Percentiles rank a stretch among this genome's conserved stretches.
Evolutionary conservation across 2,329 filamentous ascomycete genomes (phyloP).

Genomic region (Aureobasidium vineae): DNA sequence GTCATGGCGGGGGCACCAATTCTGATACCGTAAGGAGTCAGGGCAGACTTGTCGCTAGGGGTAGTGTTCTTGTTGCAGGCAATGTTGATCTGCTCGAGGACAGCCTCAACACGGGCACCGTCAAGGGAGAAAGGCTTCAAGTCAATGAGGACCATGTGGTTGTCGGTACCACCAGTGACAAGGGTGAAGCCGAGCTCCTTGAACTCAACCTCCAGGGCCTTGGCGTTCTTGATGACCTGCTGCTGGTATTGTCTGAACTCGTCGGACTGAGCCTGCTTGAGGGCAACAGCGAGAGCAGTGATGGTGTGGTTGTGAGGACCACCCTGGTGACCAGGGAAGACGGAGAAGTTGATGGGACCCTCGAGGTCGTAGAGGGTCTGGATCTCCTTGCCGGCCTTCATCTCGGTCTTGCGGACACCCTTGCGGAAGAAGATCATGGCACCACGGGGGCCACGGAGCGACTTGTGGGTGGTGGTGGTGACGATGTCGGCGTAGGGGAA

Average conservation of each 20-base stretch:
- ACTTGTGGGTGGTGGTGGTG: slow-evolving; percentile 98
- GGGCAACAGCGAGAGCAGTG: slow-evolving; percentile 86
- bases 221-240: slow-evolving; percentile 85
- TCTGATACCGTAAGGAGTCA: slow-evolving; percentile 91
- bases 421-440: slow-evolving; percentile 99
- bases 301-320: slow-evolving; percentile 99
- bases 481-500: slow-evolving; percentile 91
- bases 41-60: slow-evolving; percentile 92
- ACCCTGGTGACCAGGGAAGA: slow-evolving; percentile 97
- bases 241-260: slow-evolving; percentile 94
- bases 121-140: slow-evolving; percentile 86
- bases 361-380: slow-evolving; percentile 81
- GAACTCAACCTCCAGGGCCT: slow-evolving; percentile 78
- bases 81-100: slow-evolving; percentile 97
- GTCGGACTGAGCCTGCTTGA: slow-evolving; percentile 85
- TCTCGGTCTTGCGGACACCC: slow-evolving; percentile 77
- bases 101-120: slow-evolving; percentile 89
- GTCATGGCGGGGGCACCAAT: slow-evolving; percentile 99
- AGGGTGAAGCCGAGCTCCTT: slow-evolving; percentile 81
- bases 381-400: slow-evolving; percentile 76
- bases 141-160: slow-evolving; percentile 91
- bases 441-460: slow-evolving; percentile 86
- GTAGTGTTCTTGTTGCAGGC: slow-evolving; percentile 99
- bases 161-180: slow-evolving; percentile 93
- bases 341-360: slow-evolving; percentile 88